These are phyloP conservation scores for Moricandia arvensis DNA, from an alignment of 345 rosid genomes.

Conservation along the genomic window DNA sequence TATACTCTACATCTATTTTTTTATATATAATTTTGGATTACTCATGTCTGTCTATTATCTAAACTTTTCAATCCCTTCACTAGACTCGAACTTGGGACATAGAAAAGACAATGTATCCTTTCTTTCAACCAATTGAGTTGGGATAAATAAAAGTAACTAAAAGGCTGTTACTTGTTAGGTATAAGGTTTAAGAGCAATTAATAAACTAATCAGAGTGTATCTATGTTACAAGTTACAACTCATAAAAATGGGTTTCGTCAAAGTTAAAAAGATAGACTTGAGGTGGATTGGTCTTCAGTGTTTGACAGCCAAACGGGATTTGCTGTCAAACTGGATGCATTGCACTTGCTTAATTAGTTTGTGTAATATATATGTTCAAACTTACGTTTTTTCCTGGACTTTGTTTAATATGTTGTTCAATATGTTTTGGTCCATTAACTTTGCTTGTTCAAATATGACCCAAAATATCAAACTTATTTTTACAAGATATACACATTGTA, in stretches of 20 bases:
- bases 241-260: slow-evolving; percentile 27
- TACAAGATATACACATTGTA: neutral
- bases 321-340: slow-evolving; percentile 23
- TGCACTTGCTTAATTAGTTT: slow-evolving; percentile 12
- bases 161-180: slow-evolving; percentile 32
- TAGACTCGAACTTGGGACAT: slow-evolving; percentile 6
- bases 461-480: neutral
- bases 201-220: slow-evolving; percentile 6
- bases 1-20: slow-evolving; percentile 10
- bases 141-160: neutral
- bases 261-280: slow-evolving; percentile 24
- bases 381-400: slow-evolving; percentile 17
- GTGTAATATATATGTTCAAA: neutral
- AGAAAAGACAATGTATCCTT: slow-evolving; percentile 16
- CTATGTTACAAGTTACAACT: slow-evolving; percentile 7
- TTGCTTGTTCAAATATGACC: neutral
- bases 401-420: neutral
- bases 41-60: slow-evolving; percentile 21
- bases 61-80: slow-evolving; percentile 14
- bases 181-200: slow-evolving; percentile 12
- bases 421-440: slow-evolving; percentile 6
- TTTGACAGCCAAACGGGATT: slow-evolving; percentile 32
- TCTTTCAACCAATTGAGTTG: slow-evolving; percentile 8
- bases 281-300: slow-evolving; percentile 40
- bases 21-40: slow-evolving; percentile 18